Conservation (phyloP, 2,329 filamentous ascomycete genomes). For the Paracorniculantispora psalliotae region DNA sequence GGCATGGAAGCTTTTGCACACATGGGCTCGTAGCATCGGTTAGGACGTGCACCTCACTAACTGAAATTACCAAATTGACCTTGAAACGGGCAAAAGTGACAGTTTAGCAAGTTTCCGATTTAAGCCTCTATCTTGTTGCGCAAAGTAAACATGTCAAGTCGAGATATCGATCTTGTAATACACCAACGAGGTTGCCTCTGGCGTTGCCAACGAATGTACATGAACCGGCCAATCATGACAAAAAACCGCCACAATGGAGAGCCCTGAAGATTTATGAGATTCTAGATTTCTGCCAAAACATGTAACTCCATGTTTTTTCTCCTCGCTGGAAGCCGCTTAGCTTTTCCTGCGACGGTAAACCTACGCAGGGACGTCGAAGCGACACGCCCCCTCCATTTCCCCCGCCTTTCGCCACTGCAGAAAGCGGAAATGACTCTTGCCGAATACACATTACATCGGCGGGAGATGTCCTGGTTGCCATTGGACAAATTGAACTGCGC, state of each 20-base stretch:
- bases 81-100: not conserved
- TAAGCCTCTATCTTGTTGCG: too few relatives aligned
- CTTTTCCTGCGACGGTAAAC: slow-evolving; percentile 1
- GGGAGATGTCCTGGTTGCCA: not conserved
- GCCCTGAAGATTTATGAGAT: not conserved
- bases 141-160: not conserved
- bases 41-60: not conserved
- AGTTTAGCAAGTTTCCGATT: not conserved
- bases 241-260: not conserved
- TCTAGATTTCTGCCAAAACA: not conserved
- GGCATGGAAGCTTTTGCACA: not conserved
- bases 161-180: not conserved
- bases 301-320: not conserved
- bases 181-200: not conserved
- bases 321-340: not conserved
- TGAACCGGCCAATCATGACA: not conserved
- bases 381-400: not conserved
- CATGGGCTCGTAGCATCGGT: not conserved
- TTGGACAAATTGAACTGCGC: not conserved
- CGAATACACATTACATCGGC: not conserved
- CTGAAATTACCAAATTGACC: not conserved
- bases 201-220: not conserved
- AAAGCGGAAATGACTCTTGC: not conserved
- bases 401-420: not conserved
- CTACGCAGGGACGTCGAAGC: slow-evolving; percentile 1